Conservation (phyloP, 106 monocot species). For the Triglochin maritima region DNA sequence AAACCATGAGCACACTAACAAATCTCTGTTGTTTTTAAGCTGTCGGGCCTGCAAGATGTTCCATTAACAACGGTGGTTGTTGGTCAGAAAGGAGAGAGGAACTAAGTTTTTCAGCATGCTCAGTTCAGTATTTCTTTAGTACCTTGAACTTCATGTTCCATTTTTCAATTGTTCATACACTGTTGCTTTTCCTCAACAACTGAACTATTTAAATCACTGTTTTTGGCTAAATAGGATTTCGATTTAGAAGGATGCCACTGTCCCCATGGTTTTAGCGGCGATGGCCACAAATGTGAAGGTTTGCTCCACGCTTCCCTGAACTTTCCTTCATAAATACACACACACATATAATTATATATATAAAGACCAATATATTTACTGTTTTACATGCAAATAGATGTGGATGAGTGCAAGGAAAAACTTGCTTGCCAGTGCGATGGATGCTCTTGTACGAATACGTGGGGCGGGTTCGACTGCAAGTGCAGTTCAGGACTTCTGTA, state of each 20-base stretch:
- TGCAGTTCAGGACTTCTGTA: conserved; percentile 62
- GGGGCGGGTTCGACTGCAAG: conserved; percentile 86
- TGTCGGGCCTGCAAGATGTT: conserved; percentile 78
- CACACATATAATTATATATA: too few relatives aligned
- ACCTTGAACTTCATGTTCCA: not conserved
- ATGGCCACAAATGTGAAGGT: conserved; percentile 83
- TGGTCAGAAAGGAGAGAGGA: conserved; percentile 60
- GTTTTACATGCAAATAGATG: conserved; percentile 27
- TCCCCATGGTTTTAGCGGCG: conserved; percentile 66
- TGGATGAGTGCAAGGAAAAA: conserved; percentile 74
- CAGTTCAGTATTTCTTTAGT: conserved; percentile 22
- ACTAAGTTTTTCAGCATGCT: conserved; percentile 64
- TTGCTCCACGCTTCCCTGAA: not conserved
- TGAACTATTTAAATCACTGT: not conserved
- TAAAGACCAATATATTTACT: too few relatives aligned
- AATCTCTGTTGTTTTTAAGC: conserved; percentile 23
- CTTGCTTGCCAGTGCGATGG: conserved; percentile 73
- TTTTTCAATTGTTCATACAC: not conserved
- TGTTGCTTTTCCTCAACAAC: not conserved
- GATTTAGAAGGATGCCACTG: conserved; percentile 57
- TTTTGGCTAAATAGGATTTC: conserved; percentile 27
- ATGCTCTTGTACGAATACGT: conserved; percentile 75
- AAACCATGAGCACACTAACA: not conserved
- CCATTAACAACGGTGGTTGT: conserved; percentile 63
- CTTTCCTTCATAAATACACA: too few relatives aligned